Evolutionary conservation across 169 alveolate genomes (phyloP).

Genomic region (Cryptosporidium sp.): DNA sequence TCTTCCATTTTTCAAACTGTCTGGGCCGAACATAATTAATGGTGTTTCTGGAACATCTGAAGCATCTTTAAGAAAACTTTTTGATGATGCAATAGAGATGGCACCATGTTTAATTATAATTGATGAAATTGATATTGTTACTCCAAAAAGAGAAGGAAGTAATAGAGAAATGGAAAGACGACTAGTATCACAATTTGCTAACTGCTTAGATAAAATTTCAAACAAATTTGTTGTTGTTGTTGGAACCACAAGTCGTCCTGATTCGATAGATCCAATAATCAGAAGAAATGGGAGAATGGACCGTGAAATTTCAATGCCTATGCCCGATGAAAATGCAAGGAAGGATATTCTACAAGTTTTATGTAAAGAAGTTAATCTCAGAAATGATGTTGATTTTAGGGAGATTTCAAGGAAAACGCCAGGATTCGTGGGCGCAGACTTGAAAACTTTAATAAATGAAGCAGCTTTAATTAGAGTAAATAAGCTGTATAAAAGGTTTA

Average conservation of each 20-base stretch:
- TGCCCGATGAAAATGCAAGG: constrained; percentile 87
- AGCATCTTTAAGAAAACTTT: constrained; percentile 88
- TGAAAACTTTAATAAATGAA: constrained; percentile 88
- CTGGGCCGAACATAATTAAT: constrained; percentile 84
- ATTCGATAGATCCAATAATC: constrained; percentile 87
- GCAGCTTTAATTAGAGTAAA: constrained; percentile 84
- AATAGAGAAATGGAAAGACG: constrained; percentile 94
- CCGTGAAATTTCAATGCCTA: constrained; percentile 87
- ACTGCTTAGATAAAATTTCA: constrained; percentile 90
- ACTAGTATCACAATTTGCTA: constrained; percentile 93
- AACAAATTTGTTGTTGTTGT: constrained; percentile 86
- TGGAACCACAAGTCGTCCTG: constrained; percentile 91
- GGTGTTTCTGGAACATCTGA: constrained; percentile 96
- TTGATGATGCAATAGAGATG: constrained; percentile 87
- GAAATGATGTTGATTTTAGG: constrained; percentile 75
- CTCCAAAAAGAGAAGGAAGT: constrained; percentile 90
- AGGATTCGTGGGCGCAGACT: constrained; percentile 94
- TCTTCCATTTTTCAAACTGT: constrained; percentile 76
- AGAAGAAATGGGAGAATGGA: constrained; percentile 92
- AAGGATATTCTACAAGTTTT: constrained; percentile 78
- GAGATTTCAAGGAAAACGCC: constrained; percentile 84
- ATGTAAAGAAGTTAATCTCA: constrained; percentile 82
- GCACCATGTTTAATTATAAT: constrained; percentile 88
- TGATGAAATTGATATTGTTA: constrained; percentile 87
- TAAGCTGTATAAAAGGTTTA: constrained; percentile 1